These are phyloP conservation scores for Colletotrichum paranaense DNA, from an alignment of 2,329 filamentous ascomycete species.

Conservation along the genomic window DNA sequence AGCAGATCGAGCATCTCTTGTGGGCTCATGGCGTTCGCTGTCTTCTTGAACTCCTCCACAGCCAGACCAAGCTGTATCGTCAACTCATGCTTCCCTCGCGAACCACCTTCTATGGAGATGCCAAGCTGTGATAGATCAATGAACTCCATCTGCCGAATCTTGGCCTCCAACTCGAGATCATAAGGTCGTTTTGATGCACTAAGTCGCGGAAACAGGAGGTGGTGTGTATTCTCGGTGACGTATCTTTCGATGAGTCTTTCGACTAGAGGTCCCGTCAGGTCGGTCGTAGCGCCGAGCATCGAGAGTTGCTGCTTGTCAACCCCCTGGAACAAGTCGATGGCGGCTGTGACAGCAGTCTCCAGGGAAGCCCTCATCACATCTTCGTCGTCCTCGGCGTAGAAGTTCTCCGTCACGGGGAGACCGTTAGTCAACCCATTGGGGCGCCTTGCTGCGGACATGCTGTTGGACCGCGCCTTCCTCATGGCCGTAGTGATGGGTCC, in stretches of 20 bases:
- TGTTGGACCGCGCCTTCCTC: conserved; percentile 66
- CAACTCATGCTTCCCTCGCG: conserved; percentile 83
- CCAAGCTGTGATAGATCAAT: conserved; percentile 96
- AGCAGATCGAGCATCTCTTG: conserved; percentile 90
- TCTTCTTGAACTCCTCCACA: conserved; percentile 90
- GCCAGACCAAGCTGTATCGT: conserved; percentile 80
- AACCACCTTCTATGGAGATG: conserved; percentile 84
- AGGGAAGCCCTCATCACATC: conserved; percentile 88
- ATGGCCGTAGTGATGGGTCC: conserved; percentile 66
- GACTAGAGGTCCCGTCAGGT: conserved; percentile 90
- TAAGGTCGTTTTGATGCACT: conserved; percentile 82
- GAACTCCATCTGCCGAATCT: conserved; percentile 92
- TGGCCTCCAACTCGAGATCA: conserved; percentile 87
- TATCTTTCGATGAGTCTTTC: conserved; percentile 96
- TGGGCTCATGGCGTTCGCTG: conserved; percentile 80
- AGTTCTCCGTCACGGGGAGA: conserved; percentile 68
- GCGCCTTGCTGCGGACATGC: conserved; percentile 48
- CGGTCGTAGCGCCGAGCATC: conserved; percentile 89
- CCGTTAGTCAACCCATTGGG: conserved; percentile 47
- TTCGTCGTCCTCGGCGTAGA: conserved; percentile 90
- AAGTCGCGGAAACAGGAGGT: conserved; percentile 86
- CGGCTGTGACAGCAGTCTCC: conserved; percentile 91
- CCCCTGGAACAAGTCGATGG: conserved; percentile 94
- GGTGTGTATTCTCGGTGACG: conserved; percentile 91
- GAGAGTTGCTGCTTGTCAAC: conserved; percentile 97